Evolutionary conservation across 495 filamentous ascomycete genomes (phyloP).

Genomic region (Talaromyces ruber): DNA sequence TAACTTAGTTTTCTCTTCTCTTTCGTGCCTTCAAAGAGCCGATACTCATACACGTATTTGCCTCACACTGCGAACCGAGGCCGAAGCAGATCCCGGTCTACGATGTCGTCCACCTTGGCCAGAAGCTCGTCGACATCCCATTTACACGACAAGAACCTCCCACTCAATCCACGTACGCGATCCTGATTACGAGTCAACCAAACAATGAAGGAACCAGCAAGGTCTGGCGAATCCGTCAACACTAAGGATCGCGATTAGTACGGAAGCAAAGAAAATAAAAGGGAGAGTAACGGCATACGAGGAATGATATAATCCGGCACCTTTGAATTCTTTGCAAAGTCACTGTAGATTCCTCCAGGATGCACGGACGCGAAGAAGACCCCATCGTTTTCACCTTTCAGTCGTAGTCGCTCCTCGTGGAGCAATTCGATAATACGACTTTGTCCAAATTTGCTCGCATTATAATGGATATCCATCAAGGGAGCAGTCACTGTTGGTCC

Average conservation of each 20-base stretch:
- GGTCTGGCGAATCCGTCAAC: slow-evolving; percentile 24
- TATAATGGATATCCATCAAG: slow-evolving; percentile 20
- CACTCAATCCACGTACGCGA: slow-evolving; percentile 15
- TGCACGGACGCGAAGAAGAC: slow-evolving; percentile 32
- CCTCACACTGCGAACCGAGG: slow-evolving; percentile 2
- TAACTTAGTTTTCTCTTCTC: neutral
- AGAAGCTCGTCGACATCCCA: slow-evolving; percentile 38
- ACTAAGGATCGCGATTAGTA: slow-evolving; percentile 7
- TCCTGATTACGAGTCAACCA: slow-evolving; percentile 21
- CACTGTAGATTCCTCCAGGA: slow-evolving; percentile 39
- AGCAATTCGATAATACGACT: slow-evolving; percentile 36
- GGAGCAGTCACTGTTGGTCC: slow-evolving; percentile 13
- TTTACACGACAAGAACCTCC: slow-evolving; percentile 26
- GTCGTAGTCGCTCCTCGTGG: slow-evolving; percentile 23
- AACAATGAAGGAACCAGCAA: slow-evolving; percentile 28
- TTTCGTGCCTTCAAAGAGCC: neutral
- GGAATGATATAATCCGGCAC: neutral
- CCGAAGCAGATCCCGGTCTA: slow-evolving; percentile 16
- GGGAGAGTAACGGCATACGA: slow-evolving; percentile 7
- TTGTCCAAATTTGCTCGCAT: slow-evolving; percentile 31
- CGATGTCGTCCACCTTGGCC: slow-evolving; percentile 29
- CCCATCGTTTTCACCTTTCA: slow-evolving; percentile 15
- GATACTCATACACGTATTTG: neutral
- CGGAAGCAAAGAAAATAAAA: neutral
- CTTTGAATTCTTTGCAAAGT: slow-evolving; percentile 13